Base-by-base conservation (phyloP, 306 rosid species). In the Urtica urens region DNA sequence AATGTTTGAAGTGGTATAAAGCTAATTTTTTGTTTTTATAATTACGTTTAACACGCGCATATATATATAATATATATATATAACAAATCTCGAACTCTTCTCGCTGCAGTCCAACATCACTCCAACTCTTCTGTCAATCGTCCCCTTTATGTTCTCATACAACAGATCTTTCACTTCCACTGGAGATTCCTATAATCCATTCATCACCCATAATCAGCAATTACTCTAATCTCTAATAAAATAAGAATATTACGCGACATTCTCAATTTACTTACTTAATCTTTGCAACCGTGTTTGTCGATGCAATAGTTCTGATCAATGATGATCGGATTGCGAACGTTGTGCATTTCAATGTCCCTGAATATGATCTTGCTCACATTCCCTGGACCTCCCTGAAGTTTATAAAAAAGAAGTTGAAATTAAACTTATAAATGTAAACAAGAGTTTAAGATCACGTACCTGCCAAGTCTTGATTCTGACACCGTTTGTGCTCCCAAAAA, bases 381-480 rank as follows among this genome's bases (percentile, higher is more conserved):
- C 55, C 96, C 96, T 19, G 76, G 74, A 5, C 94, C 94, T 69
- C 96, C 96, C 94, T 85, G 49, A 46, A 65, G 10, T 17, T 48
- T 19, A 31, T 0, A 31, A 31, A n/a, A n/a, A 31, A 31, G 0
- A 0, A 7, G 7, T 7, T 13, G 13, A 31, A 31, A 7, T 31
- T 7, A 31, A 7, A 31, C 13, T 31, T n/a, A n/a, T n/a, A n/a
- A n/a, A n/a, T n/a, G n/a, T n/a, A n/a, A n/a, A n/a, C n/a, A n/a
- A n/a, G n/a, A n/a, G n/a, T n/a, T n/a, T n/a, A n/a, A n/a, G n/a
- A 13, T 22, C 27, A 31, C 13, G 37, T 64, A 83, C 92, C 79
- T 68, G 82, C 90, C 86, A 82, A 7, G 96, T 77, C 66, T 86
- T 86, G 61, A 86, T 79, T 59, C 90, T 67, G 22, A 86, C 67